A percentile compares a stretch with the other conserved stretches of the same genome.
phyloP scores from a whole-genome alignment of 371 early-diverging fungal genomes.

The Mucor plumbeus region DNA sequence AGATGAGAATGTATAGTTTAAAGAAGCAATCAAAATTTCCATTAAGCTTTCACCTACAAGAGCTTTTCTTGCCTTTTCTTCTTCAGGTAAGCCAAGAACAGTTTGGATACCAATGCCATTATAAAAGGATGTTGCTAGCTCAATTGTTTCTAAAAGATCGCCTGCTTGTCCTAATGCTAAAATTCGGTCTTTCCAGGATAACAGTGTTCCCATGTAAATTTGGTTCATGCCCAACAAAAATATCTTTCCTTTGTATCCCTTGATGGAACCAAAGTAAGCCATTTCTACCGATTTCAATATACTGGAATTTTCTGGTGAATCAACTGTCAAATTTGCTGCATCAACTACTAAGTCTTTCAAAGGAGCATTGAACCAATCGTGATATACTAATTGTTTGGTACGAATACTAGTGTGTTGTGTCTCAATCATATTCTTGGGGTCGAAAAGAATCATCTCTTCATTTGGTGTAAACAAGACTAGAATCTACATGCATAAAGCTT shows the following conservation, averaged over 20 bases:
- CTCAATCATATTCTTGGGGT: conserved; percentile 65
- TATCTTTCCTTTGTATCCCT: conserved; percentile 70
- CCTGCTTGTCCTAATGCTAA: conserved; percentile 73
- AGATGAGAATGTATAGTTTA: conserved; percentile 70
- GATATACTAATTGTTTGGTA: conserved; percentile 64
- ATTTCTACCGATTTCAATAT: conserved; percentile 58
- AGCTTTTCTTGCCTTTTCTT: conserved; percentile 60
- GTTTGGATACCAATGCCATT: conserved; percentile 64
- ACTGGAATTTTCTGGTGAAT: conserved; percentile 12
- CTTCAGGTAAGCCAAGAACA: conserved; percentile 75
- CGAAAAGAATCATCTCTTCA: conserved; percentile 75
- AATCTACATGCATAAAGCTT: conserved; percentile 43
- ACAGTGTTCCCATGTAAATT: conserved; percentile 66
- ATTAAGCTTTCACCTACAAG: conserved; percentile 70
- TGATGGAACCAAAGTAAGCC: conserved; percentile 74
- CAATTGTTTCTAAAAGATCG: conserved; percentile 74
- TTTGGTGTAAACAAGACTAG: conserved; percentile 66
- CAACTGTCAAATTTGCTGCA: conserved; percentile 12
- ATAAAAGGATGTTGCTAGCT: conserved; percentile 70
- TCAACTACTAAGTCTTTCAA: conserved; percentile 36
- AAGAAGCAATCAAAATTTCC: conserved; percentile 69
- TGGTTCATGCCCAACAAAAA: conserved; percentile 71
- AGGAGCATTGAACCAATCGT: conserved; percentile 66
- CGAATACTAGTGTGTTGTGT: conserved; percentile 66
- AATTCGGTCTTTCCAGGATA: conserved; percentile 82